Conservation (phyloP, 1,284 basidiomycete species). For the Malassezia sympodialis region DNA sequence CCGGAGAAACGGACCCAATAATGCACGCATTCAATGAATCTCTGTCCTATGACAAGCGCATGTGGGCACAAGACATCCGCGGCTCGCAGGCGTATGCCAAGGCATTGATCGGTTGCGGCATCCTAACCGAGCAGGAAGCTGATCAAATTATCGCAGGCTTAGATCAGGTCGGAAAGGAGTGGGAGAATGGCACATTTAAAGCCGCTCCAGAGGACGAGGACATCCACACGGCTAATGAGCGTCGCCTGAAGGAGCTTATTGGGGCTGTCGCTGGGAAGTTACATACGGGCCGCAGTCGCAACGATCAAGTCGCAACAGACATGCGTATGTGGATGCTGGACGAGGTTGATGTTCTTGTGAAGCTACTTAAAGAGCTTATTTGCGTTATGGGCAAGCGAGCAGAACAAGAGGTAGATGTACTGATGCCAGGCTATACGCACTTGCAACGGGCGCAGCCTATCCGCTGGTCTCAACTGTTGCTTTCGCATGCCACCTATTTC, state of each 20-base stretch:
- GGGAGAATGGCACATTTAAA: conserved; percentile 53
- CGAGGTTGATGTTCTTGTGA: conserved; percentile 63
- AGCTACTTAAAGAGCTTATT: conserved; percentile 67
- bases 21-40: conserved; percentile 53
- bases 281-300: conserved; percentile 88
- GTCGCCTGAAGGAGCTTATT: conserved; percentile 82
- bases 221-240: conserved; percentile 98
- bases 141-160: conserved; percentile 68
- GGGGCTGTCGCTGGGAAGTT: conserved; percentile 53
- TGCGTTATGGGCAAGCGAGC: conserved; percentile 81
- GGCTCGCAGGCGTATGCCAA: conserved; percentile 94
- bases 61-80: conserved; percentile 81
- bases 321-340: conserved; percentile 90
- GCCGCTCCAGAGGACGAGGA: conserved; percentile 73
- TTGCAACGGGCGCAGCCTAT: conserved; percentile 77
- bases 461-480: conserved; percentile 90
- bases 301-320: conserved; percentile 96
- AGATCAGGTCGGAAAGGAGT: conserved; percentile 67
- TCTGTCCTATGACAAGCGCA: conserved; percentile 82
- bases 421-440: conserved; percentile 94
- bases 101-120: conserved; percentile 66
- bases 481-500: conserved; percentile 90
- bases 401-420: conserved; percentile 75
- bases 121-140: conserved; percentile 64
- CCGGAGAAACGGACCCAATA: conserved; percentile 41